These are phyloP conservation scores for Straminergon stramineum DNA, from an alignment of 225 moss, liverwort and hornwort genomes.

Conservation along the genomic window DNA sequence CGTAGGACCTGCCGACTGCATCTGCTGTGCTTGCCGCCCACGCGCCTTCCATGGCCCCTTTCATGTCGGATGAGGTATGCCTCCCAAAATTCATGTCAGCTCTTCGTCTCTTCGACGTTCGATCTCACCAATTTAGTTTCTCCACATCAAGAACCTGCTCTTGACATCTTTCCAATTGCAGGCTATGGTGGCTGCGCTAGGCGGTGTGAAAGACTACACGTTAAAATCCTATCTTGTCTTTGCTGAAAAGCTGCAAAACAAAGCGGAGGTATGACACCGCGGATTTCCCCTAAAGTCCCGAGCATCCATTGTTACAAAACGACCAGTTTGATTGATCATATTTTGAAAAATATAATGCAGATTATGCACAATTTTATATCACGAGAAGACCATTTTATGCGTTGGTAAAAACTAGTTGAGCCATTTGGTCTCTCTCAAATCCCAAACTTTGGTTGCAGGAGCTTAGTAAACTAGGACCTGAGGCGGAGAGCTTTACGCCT, in stretches of 20 bases:
- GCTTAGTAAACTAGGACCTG: slow-evolving; percentile 13
- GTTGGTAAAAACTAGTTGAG: background rate
- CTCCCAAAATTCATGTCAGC: background rate
- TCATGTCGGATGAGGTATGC: slow-evolving; percentile 76
- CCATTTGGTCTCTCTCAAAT: background rate
- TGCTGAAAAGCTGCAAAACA: slow-evolving; percentile 42
- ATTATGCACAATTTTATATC: background rate
- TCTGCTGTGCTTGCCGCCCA: slow-evolving; percentile 61
- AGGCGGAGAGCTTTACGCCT: slow-evolving; percentile 26
- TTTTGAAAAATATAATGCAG: background rate
- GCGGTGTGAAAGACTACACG: slow-evolving; percentile 55
- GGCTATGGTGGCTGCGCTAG: slow-evolving; percentile 61
- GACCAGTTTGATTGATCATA: background rate
- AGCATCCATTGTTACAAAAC: background rate
- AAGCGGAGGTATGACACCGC: slow-evolving; percentile 40
- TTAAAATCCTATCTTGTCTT: slow-evolving; percentile 51
- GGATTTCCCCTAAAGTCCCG: background rate
- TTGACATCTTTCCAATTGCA: slow-evolving; percentile 11
- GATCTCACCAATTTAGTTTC: background rate
- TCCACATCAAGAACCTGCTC: background rate
- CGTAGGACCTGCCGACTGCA: slow-evolving; percentile 65
- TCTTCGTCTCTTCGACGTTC: background rate
- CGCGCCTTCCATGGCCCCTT: slow-evolving; percentile 39
- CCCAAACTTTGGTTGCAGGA: slow-evolving; percentile 21
- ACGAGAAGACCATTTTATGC: background rate